phyloP scores from a whole-genome alignment of 208 protist genomes.

The Wallacemonas rigidus region DNA sequence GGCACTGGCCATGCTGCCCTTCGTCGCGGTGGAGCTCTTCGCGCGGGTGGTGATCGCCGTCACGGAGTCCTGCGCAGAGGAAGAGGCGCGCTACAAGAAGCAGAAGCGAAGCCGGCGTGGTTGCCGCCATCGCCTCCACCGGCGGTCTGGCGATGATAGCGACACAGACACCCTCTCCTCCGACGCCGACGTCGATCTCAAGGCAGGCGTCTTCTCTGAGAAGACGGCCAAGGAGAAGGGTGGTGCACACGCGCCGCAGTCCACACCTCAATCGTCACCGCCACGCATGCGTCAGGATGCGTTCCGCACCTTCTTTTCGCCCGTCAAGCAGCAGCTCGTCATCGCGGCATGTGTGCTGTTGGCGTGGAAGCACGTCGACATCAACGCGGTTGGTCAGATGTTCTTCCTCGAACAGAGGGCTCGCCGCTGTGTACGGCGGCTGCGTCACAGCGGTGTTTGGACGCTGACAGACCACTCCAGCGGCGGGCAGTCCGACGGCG shows the following conservation, averaged over 20 bases:
- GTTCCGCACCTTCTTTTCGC: conserved; percentile 9
- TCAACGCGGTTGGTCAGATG: conserved; percentile 21
- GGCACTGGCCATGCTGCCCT: conserved; percentile 23
- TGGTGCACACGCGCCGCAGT: not conserved
- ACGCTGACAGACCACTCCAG: not conserved
- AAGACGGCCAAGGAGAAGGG: no score
- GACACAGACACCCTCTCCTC: no score
- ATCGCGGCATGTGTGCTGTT: conserved; percentile 37
- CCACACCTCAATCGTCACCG: not conserved
- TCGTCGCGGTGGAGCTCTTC: conserved; percentile 35
- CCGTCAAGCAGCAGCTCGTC: conserved; percentile 24
- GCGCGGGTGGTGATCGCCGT: conserved; percentile 20
- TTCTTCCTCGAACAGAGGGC: not conserved
- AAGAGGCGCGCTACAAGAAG: not conserved
- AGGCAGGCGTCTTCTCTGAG: no score
- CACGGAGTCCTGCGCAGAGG: not conserved
- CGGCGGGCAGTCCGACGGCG: not conserved
- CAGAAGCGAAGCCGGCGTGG: not conserved
- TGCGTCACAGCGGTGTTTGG: not conserved
- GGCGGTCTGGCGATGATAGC: not conserved
- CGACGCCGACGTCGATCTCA: no score
- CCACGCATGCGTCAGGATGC: not conserved
- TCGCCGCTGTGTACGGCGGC: not conserved
- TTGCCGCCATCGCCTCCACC: not conserved
- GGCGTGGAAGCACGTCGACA: conserved; percentile 43